These are phyloP conservation scores for Colletotrichum tamarilloi DNA, from an alignment of 2,329 filamentous ascomycete species.

Conservation along the genomic window DNA sequence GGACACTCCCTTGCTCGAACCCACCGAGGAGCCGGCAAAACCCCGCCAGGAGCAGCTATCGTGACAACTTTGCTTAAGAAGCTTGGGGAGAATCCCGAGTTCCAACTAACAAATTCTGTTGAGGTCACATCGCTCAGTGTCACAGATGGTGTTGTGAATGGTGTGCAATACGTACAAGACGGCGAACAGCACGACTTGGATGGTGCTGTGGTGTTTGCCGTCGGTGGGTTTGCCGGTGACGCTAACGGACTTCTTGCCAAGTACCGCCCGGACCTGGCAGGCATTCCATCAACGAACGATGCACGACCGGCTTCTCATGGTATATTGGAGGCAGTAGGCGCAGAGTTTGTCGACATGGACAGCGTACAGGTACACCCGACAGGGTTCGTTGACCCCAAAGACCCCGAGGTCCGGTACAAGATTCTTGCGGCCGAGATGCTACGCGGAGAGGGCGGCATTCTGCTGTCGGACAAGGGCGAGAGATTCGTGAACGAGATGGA, in stretches of 20 bases:
- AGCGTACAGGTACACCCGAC: constrained; percentile 74
- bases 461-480: constrained; percentile 58
- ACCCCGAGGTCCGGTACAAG: constrained; percentile 60
- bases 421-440: constrained; percentile 73
- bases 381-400: constrained; percentile 68
- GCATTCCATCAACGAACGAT: constrained; percentile 73
- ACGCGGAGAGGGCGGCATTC: constrained; percentile 70
- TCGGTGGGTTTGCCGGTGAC: constrained; percentile 73
- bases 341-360: constrained; percentile 61
- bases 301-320: constrained; percentile 64
- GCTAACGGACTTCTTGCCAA: constrained; percentile 64
- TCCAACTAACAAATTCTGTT: constrained; percentile 62
- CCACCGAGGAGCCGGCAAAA: constrained; percentile 65
- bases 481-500: constrained; percentile 73
- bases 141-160: constrained; percentile 51
- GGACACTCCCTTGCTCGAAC: constrained; percentile 68
- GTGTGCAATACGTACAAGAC: constrained; percentile 60
- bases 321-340: constrained; percentile 52
- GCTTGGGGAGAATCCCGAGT: constrained; percentile 59
- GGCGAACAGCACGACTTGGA: constrained; percentile 51
- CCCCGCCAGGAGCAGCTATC: constrained; percentile 70
- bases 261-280: constrained; percentile 68
- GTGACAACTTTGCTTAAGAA: constrained; percentile 63
- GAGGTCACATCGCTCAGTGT: constrained; percentile 64
- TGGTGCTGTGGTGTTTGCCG: constrained; percentile 69